Conservation (phyloP, 331 rosid species). For the Quercus tomentella region DNA sequence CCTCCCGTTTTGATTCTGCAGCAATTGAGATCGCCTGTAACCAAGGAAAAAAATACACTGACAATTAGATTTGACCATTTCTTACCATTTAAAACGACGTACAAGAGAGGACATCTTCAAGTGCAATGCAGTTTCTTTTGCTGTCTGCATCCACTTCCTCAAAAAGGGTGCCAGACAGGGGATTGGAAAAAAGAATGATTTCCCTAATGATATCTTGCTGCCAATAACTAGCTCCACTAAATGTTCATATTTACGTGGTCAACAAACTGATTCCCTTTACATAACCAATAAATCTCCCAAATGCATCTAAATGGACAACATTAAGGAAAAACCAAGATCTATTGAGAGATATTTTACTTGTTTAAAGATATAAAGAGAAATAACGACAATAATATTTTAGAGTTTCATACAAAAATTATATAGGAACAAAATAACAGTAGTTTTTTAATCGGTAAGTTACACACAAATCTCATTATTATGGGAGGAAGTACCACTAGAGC, state of each 20-base stretch:
- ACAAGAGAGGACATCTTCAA: not conserved
- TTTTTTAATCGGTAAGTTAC: no score
- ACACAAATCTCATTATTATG: no score
- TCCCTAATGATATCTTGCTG: not conserved
- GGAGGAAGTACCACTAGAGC: no score
- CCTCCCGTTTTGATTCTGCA: conserved; percentile 96
- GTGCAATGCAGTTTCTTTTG: not conserved
- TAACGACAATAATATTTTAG: no score
- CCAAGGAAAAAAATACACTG: conserved; percentile 5
- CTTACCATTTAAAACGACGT: not conserved
- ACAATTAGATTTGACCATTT: conserved; percentile 7
- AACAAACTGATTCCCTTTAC: not conserved
- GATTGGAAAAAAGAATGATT: not conserved
- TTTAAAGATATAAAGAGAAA: not conserved
- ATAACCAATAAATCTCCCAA: not conserved
- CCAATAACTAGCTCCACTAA: not conserved
- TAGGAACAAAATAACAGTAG: no score
- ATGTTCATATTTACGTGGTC: not conserved
- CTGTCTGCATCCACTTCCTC: conserved; percentile 9
- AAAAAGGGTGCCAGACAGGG: not conserved
- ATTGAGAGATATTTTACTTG: not conserved
- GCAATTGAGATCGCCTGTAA: conserved; percentile 81
- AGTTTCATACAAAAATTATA: no score
- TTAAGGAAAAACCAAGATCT: not conserved
- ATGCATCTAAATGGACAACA: not conserved